Conservation (phyloP, 2,329 filamentous ascomycete genomes). For the Grosmannia clavigera region DNA sequence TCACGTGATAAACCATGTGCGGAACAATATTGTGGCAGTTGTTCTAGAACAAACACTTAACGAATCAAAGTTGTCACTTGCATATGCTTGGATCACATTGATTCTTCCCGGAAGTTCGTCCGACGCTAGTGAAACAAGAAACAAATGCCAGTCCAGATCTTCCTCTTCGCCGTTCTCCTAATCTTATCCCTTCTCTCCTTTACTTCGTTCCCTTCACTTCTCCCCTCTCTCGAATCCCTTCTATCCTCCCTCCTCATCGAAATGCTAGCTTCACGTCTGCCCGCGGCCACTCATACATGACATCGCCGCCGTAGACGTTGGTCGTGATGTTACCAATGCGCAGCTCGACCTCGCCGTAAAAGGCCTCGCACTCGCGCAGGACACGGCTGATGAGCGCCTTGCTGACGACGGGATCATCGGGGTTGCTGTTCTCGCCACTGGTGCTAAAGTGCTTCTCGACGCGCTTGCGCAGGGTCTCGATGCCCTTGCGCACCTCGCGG, state of each 20-base stretch:
- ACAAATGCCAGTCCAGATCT: too few relatives aligned
- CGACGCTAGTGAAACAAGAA: too few relatives aligned
- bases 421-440: slow-evolving; percentile 35
- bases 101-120: too few relatives aligned
- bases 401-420: slow-evolving; percentile 28
- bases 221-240: neutral
- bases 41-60: too few relatives aligned
- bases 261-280: slow-evolving; percentile 51
- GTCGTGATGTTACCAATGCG: slow-evolving; percentile 47
- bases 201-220: too few relatives aligned
- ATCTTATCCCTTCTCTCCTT: too few relatives aligned
- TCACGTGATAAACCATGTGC: too few relatives aligned
- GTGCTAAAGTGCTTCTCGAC: slow-evolving; percentile 97
- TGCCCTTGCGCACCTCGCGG: slow-evolving; percentile 79
- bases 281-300: slow-evolving; percentile 54
- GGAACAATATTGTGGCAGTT: too few relatives aligned
- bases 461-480: slow-evolving; percentile 76
- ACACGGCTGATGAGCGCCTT: slow-evolving; percentile 45
- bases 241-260: neutral
- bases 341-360: slow-evolving; percentile 49
- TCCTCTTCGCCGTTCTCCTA: too few relatives aligned
- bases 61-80: too few relatives aligned
- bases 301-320: slow-evolving; percentile 52
- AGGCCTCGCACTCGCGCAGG: slow-evolving; percentile 47
- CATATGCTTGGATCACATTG: too few relatives aligned